Evolutionary conservation across 2,329 filamentous ascomycete genomes (phyloP).

Genomic region (Colletotrichum sojae): DNA sequence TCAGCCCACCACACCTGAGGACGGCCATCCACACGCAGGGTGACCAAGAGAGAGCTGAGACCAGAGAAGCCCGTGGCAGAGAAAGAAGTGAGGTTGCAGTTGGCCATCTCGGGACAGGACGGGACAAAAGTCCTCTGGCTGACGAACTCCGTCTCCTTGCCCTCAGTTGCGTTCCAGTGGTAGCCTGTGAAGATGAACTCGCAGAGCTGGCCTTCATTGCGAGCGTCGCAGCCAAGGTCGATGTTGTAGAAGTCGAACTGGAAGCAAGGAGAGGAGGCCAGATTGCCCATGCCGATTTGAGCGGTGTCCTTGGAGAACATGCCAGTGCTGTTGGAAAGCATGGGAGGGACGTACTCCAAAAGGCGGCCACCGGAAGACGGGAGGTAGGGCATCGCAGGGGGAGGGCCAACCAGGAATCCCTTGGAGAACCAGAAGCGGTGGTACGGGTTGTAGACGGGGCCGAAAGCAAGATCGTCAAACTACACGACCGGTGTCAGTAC

Average conservation of each 20-base stretch:
- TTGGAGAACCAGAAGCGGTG: constrained; percentile 59
- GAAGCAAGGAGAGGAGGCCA: constrained; percentile 54
- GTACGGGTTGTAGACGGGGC: constrained; percentile 57
- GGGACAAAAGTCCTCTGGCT: constrained; percentile 56
- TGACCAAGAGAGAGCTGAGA: constrained; percentile 56
- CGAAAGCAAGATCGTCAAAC: constrained; percentile 55
- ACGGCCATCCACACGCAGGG: constrained; percentile 53
- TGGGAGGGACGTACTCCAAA: constrained; percentile 56
- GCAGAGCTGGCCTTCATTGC: constrained; percentile 51
- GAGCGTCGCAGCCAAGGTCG: constrained; percentile 51
- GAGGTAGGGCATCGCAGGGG: constrained; percentile 50
- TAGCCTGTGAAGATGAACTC: constrained; percentile 60
- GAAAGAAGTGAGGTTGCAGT: constrained; percentile 53
- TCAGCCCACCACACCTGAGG: constrained; percentile 59
- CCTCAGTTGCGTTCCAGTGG: constrained; percentile 50
- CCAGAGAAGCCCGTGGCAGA: constrained; percentile 55
- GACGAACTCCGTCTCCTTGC: constrained; percentile 47
- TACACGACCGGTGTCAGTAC: constrained; percentile 39
- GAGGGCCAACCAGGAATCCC: constrained; percentile 56
- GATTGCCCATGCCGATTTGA: constrained; percentile 57
- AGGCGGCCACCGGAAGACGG: constrained; percentile 57
- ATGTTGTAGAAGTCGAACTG: constrained; percentile 57
- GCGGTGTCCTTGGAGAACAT: constrained; percentile 52
- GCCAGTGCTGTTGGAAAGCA: constrained; percentile 46
- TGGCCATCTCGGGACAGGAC: constrained; percentile 53